These are phyloP conservation scores for Rhynchosporium secalis DNA, from an alignment of 2,329 filamentous ascomycete species.

Conservation along the genomic window DNA sequence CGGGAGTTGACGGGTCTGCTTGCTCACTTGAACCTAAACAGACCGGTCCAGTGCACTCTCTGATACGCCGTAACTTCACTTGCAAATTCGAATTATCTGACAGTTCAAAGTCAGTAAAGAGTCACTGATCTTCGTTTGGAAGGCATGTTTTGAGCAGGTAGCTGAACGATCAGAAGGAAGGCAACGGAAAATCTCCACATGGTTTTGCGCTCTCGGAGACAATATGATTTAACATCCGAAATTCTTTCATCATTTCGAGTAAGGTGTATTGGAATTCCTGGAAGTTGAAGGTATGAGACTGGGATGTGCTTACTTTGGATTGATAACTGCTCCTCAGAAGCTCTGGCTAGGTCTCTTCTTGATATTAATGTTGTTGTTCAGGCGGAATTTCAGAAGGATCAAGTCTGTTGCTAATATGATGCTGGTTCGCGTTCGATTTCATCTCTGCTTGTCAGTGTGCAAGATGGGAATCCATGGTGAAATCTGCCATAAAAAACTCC, in stretches of 20 bases:
- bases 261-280: no score
- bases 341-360: background rate
- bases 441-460: background rate
- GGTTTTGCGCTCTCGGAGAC: slow-evolving; percentile 89
- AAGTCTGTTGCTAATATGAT: background rate
- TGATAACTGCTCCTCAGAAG: no score
- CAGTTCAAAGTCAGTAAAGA: slow-evolving; percentile 1
- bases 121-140: background rate
- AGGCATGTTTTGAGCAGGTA: background rate
- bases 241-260: slow-evolving; percentile 77
- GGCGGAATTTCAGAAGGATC: background rate
- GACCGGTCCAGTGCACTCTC: no score
- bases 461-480: background rate
- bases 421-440: no score
- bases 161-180: slow-evolving; percentile 86
- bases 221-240: slow-evolving; percentile 92
- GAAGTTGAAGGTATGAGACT: background rate
- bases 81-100: background rate
- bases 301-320: background rate
- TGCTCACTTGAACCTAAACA: no score
- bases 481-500: background rate
- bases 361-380: background rate
- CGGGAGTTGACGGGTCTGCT: no score
- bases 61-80: background rate
- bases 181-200: slow-evolving; percentile 98